phyloP scores from a whole-genome alignment of 1,139 yeast species.

The Saccharomyces hybrid region DNA sequence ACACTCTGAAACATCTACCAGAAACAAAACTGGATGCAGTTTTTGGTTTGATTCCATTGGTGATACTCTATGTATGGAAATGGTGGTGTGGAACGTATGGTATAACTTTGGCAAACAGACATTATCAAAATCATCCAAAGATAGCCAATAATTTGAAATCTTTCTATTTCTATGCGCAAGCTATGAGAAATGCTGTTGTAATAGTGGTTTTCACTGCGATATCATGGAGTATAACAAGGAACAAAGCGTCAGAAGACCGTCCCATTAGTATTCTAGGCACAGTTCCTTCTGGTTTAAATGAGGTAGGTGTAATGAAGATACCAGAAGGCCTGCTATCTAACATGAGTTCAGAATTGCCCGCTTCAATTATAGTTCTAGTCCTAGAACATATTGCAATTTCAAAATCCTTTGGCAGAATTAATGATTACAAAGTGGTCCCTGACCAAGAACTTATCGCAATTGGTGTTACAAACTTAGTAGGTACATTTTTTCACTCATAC shows the following conservation, averaged over 20 bases:
- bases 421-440: constrained; percentile 83
- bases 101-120: constrained; percentile 45
- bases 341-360: constrained; percentile 75
- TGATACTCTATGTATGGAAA: constrained; percentile 66
- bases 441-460: constrained; percentile 93
- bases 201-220: constrained; percentile 71
- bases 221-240: constrained; percentile 53
- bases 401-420: constrained; percentile 86
- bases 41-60: constrained; percentile 70
- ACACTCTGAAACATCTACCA: constrained; percentile 64
- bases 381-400: constrained; percentile 91
- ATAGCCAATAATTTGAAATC: constrained; percentile 38
- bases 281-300: constrained; percentile 74
- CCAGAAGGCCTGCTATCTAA: constrained; percentile 55
- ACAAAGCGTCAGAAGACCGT: constrained; percentile 31
- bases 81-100: constrained; percentile 46
- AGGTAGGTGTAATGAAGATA: constrained; percentile 65
- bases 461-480: constrained; percentile 83
- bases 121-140: constrained; percentile 21
- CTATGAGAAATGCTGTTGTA: constrained; percentile 73
- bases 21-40: constrained; percentile 73
- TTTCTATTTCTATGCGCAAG: constrained; percentile 54
- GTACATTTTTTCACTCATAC: constrained; percentile 86
- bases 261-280: constrained; percentile 55
- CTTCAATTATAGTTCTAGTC: constrained; percentile 73